Evolutionary conservation across 306 rosid species (phyloP).

Genomic region (Corylus americana): DNA sequence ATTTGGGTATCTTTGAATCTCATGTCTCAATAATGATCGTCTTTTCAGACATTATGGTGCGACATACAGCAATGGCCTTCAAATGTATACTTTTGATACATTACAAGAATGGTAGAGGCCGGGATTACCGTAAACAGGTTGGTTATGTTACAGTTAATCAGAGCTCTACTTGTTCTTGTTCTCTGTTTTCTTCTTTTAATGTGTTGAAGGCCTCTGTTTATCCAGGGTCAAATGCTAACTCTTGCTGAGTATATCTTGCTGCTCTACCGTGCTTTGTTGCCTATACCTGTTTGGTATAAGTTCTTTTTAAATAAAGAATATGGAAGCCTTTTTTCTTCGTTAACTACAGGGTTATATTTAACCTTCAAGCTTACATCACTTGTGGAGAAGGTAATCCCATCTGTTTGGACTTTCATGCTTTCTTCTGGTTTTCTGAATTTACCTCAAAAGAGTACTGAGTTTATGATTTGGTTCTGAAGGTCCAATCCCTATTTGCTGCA

Average conservation of each 20-base stretch:
- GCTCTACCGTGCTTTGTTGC: constrained; percentile 92
- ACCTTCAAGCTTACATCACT: constrained; percentile 94
- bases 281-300: constrained; percentile 95
- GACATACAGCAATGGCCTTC: constrained; percentile 84
- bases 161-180: background rate
- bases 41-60: constrained; percentile 82
- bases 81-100: constrained; percentile 80
- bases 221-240: constrained; percentile 95
- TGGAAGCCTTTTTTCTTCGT: constrained; percentile 89
- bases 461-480: constrained; percentile 33
- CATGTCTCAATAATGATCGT: background rate
- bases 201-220: constrained; percentile 24
- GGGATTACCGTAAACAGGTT: constrained; percentile 88
- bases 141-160: constrained; percentile 1
- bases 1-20: background rate
- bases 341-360: constrained; percentile 89
- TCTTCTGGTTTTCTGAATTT: background rate
- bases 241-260: constrained; percentile 78
- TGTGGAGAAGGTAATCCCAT: constrained; percentile 74
- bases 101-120: constrained; percentile 88
- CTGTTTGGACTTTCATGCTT: background rate
- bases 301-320: constrained; percentile 97
- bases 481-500: constrained; percentile 84
- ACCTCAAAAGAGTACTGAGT: background rate
- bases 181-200: background rate